phyloP scores from a whole-genome alignment of 768 basidiomycete species.

The Hemileccinum impolitum region DNA sequence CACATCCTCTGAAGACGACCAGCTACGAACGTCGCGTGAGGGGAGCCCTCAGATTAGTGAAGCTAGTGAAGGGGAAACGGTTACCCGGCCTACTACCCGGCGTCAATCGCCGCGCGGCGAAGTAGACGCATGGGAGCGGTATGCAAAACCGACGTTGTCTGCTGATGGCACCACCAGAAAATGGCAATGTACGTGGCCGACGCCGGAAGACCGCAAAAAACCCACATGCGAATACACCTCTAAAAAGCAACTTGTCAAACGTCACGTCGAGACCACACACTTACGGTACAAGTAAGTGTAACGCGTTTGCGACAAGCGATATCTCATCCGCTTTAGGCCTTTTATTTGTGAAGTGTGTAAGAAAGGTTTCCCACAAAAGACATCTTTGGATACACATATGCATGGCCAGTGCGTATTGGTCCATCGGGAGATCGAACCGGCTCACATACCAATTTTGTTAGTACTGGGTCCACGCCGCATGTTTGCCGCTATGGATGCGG shows the following conservation, averaged over 20 bases:
- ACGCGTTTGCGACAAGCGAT: constrained; percentile 3
- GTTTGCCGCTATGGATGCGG: constrained; percentile 50
- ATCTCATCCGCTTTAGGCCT: constrained; percentile 37
- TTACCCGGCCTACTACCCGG: constrained; percentile 14
- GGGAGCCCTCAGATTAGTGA: constrained; percentile 31
- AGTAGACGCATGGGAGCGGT: constrained; percentile 32
- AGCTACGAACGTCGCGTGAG: constrained; percentile 27
- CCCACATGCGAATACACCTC: constrained; percentile 41
- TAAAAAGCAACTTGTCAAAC: constrained; percentile 65
- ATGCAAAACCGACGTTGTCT: constrained; percentile 32
- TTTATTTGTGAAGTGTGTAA: constrained; percentile 50
- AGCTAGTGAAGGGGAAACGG: constrained; percentile 25
- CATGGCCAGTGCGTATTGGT: constrained; percentile 45
- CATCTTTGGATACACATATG: constrained; percentile 54
- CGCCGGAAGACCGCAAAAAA: constrained; percentile 30
- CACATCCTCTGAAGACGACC: constrained; percentile 30
- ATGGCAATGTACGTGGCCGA: constrained; percentile 42
- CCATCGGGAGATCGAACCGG: neutral
- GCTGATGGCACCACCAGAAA: constrained; percentile 34
- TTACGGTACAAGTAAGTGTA: constrained; percentile 53
- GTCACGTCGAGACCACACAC: constrained; percentile 64
- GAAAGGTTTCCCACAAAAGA: constrained; percentile 58
- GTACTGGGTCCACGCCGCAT: constrained; percentile 56
- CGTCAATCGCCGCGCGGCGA: constrained; percentile 28
- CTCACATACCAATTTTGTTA: constrained; percentile 26